Evolutionary conservation across 2,329 filamentous ascomycete species (phyloP).

Genomic region (Rutstroemia sydowiana): DNA sequence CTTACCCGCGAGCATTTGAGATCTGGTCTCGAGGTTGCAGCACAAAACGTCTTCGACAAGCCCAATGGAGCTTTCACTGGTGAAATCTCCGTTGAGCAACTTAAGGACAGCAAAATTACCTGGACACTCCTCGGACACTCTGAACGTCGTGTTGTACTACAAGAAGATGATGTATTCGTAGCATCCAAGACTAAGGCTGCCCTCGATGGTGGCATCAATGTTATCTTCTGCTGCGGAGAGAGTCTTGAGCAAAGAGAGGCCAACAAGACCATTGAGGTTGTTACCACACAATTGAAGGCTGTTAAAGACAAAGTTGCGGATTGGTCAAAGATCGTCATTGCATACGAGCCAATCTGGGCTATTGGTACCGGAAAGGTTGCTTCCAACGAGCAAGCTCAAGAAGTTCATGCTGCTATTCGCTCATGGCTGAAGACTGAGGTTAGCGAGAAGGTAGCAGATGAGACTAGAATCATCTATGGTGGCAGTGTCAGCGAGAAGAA

Average conservation of each 20-base stretch:
- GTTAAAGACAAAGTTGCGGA: constrained; percentile 72
- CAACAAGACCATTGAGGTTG: constrained; percentile 76
- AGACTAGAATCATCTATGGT: constrained; percentile 92
- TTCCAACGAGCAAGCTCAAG: constrained; percentile 82
- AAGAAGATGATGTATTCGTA: constrained; percentile 78
- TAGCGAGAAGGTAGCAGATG: constrained; percentile 65
- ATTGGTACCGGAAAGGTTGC: constrained; percentile 92
- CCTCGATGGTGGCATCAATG: constrained; percentile 74
- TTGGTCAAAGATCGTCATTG: constrained; percentile 92
- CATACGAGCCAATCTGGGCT: constrained; percentile 98
- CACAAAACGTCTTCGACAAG: constrained; percentile 97
- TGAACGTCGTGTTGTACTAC: constrained; percentile 83
- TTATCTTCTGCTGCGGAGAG: constrained; percentile 98
- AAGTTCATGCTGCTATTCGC: constrained; percentile 88
- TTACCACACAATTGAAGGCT: constrained; percentile 77
- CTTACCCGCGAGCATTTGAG: constrained; percentile 74
- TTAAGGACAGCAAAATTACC: constrained; percentile 79
- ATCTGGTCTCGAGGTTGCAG: constrained; percentile 72
- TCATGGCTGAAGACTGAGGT: constrained; percentile 79
- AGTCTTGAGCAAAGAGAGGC: constrained; percentile 86
- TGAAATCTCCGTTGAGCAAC: constrained; percentile 87
- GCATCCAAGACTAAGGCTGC: constrained; percentile 93
- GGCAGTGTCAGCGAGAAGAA: constrained; percentile 98
- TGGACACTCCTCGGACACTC: constrained; percentile 94
- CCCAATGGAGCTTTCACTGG: constrained; percentile 95